These are phyloP conservation scores for Ampelomyces quisqualis DNA, from an alignment of 2,329 filamentous ascomycete genomes.

Conservation along the genomic window DNA sequence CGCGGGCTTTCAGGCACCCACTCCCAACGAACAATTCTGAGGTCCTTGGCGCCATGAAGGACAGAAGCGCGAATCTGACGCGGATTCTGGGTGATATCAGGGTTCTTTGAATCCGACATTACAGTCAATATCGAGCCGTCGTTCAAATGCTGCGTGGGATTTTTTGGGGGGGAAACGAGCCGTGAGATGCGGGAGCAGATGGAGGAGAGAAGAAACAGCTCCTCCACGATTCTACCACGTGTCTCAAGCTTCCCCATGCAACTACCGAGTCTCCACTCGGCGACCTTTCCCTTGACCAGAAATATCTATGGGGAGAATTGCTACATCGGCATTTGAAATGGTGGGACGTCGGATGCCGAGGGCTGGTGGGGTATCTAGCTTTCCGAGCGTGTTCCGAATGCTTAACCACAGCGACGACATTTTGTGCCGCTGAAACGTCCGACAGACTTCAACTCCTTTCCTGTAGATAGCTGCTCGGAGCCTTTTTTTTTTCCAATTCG, in stretches of 20 bases:
- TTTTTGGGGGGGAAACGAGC: too few relatives aligned
- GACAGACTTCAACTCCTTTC: background rate
- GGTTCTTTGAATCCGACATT: conserved; percentile 25
- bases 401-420: background rate
- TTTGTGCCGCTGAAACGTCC: background rate
- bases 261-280: conserved; percentile 12
- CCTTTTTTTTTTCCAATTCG: background rate
- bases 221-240: conserved; percentile 3
- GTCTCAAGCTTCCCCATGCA: conserved; percentile 18
- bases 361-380: conserved; percentile 21
- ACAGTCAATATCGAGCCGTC: background rate
- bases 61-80: conserved; percentile 54
- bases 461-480: background rate
- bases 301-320: conserved; percentile 30
- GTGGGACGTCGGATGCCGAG: conserved; percentile 33
- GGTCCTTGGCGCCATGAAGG: conserved; percentile 61
- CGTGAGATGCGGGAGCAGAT: background rate
- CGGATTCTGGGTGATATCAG: conserved; percentile 26
- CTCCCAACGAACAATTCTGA: conserved; percentile 54
- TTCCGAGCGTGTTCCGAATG: conserved; percentile 35
- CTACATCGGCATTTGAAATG: conserved; percentile 35
- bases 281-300: conserved; percentile 26
- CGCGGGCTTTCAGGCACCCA: background rate
- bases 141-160: background rate
- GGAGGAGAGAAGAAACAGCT: conserved; percentile 1